Conservation (phyloP, 2,329 filamentous ascomycete species). For the Cylindrodendrum hubeiense region DNA sequence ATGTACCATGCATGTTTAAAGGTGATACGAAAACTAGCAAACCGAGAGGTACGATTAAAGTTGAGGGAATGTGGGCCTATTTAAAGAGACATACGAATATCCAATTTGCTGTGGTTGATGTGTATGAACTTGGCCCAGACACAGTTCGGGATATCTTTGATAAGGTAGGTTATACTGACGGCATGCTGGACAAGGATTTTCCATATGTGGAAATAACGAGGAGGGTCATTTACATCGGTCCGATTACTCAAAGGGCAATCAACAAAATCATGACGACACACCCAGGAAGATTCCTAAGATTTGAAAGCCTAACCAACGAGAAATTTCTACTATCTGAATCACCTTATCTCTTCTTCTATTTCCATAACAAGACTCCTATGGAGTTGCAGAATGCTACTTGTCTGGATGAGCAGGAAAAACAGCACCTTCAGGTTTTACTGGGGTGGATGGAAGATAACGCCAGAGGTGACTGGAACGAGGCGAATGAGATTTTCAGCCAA, state of each 20-base stretch:
- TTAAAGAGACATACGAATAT: conserved; percentile 3
- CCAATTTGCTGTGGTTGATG: conserved; percentile 4
- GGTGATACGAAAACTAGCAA: conserved; percentile 7
- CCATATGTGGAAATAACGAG: background rate
- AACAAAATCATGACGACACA: background rate
- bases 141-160: background rate
- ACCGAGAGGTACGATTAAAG: conserved; percentile 10
- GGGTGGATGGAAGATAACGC: conserved; percentile 23
- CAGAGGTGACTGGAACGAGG: conserved; percentile 18
- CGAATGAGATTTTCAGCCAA: conserved; percentile 15
- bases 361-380: background rate
- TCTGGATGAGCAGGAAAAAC: background rate
- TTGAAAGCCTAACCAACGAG: background rate
- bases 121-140: background rate
- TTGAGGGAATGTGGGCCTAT: background rate
- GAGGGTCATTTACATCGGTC: background rate
- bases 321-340: background rate
- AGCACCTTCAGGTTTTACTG: background rate
- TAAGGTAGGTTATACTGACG: background rate
- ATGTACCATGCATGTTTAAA: conserved; percentile 20
- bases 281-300: conserved; percentile 2
- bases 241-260: background rate
- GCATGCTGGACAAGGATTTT: background rate
- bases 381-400: background rate
- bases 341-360: conserved; percentile 14